Evolutionary conservation across 208 protist species (phyloP).

Genomic region (Acanthamoeba healyi): DNA sequence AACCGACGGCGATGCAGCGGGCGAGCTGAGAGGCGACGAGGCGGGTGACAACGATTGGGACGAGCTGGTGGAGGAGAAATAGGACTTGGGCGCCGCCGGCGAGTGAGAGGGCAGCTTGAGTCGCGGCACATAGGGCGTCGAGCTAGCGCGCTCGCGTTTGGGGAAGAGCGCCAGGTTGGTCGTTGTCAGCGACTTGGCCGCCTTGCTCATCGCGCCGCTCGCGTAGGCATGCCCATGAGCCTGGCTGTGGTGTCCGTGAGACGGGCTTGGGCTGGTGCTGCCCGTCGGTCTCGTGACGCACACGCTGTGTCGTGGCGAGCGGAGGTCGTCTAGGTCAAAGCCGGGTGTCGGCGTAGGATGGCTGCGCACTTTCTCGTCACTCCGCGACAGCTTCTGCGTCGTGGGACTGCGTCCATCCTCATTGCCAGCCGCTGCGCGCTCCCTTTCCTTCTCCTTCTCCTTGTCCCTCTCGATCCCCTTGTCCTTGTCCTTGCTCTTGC

Average conservation of each 20-base stretch:
- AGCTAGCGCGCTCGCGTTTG: slow-evolving; percentile 42
- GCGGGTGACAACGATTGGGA: not conserved
- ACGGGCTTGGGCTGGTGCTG: not conserved
- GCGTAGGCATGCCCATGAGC: not conserved
- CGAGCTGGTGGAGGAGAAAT: not conserved
- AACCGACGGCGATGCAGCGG: not conserved
- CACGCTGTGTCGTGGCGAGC: slow-evolving; percentile 56
- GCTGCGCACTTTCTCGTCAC: slow-evolving; percentile 49
- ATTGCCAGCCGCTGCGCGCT: not conserved
- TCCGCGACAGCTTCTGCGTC: not conserved
- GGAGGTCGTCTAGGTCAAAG: not conserved
- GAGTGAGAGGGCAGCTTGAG: slow-evolving; percentile 22
- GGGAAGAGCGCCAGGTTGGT: slow-evolving; percentile 17
- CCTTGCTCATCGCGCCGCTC: not conserved
- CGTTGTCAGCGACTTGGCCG: not conserved
- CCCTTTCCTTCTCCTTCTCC: not conserved
- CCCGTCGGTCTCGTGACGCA: not conserved
- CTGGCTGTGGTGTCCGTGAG: not conserved
- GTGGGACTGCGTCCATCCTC: not conserved
- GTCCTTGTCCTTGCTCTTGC: slow-evolving; percentile 18
- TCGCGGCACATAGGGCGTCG: slow-evolving; percentile 50
- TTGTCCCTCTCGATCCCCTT: not conserved
- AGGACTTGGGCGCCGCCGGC: slow-evolving; percentile 5
- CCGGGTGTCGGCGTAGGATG: not conserved
- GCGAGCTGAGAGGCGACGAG: not conserved